A percentile compares a stretch with the other conserved stretches of the same genome.
Conservation (phyloP, 2,329 filamentous ascomycete genomes). For the Periconia digitata region DNA sequence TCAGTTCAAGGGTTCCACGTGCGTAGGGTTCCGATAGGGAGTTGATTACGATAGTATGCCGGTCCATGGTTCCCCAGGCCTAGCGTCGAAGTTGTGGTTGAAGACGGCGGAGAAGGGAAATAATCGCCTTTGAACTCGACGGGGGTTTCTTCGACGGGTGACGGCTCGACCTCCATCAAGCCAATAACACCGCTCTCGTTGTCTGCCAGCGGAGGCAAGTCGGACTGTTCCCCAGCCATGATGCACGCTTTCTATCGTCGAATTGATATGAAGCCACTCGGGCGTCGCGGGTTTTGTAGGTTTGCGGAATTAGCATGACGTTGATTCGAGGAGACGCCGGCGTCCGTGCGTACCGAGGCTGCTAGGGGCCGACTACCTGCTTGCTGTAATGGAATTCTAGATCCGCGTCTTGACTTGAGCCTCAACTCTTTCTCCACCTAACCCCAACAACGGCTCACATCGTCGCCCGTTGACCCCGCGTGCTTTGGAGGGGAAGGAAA, state of each 20-base stretch:
- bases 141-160: slow-evolving; percentile 67
- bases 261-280: background rate
- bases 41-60: slow-evolving; percentile 70
- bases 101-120: slow-evolving; percentile 29
- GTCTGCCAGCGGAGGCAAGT: slow-evolving; percentile 25
- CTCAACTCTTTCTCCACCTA: slow-evolving; percentile 6
- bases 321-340: slow-evolving; percentile 28
- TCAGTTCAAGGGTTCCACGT: background rate
- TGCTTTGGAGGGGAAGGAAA: too few relatives aligned
- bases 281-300: slow-evolving; percentile 9
- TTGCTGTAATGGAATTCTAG: too few relatives aligned
- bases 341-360: slow-evolving; percentile 22
- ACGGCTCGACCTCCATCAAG: slow-evolving; percentile 78
- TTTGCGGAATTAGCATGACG: slow-evolving; percentile 31
- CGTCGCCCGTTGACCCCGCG: too few relatives aligned
- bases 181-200: slow-evolving; percentile 60
- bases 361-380: background rate
- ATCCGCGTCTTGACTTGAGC: slow-evolving; percentile 6
- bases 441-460: background rate
- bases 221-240: slow-evolving; percentile 17
- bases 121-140: slow-evolving; percentile 56
- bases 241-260: background rate
- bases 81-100: slow-evolving; percentile 44
- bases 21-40: background rate
- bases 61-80: slow-evolving; percentile 69